phyloP scores from a whole-genome alignment of 257 asterid genomes.

The Catharanthus roseus region DNA sequence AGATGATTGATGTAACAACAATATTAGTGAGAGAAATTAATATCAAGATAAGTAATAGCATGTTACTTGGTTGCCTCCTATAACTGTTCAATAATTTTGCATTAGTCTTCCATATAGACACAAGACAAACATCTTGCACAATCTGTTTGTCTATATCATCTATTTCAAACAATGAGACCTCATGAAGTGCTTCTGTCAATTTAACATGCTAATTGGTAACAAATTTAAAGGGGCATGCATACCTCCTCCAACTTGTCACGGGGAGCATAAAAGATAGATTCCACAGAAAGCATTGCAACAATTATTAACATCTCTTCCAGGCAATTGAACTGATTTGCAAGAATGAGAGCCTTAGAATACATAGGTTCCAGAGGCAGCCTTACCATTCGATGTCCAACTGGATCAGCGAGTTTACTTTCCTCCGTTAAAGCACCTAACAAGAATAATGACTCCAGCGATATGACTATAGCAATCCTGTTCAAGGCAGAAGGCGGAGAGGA shows the following conservation, averaged over 20 bases:
- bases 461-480: conserved; percentile 72
- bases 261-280: conserved; percentile 84
- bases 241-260: conserved; percentile 98
- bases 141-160: too few relatives aligned
- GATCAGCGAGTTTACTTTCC: conserved; percentile 65
- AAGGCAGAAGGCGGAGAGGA: too few relatives aligned
- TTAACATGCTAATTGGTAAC: neutral
- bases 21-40: neutral
- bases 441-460: conserved; percentile 76
- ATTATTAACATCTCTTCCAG: conserved; percentile 80
- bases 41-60: neutral
- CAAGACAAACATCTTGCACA: too few relatives aligned
- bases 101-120: too few relatives aligned
- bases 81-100: too few relatives aligned
- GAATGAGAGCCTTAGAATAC: conserved; percentile 84
- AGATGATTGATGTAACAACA: neutral
- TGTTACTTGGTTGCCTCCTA: too few relatives aligned
- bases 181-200: neutral
- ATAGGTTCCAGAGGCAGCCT: conserved; percentile 87
- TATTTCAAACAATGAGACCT: too few relatives aligned
- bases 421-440: conserved; percentile 91
- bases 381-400: conserved; percentile 86
- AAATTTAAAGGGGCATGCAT: conserved; percentile 1
- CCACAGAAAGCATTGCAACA: conserved; percentile 91
- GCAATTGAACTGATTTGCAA: conserved; percentile 79